Base-by-base conservation (phyloP, 2,329 filamentous ascomycete species). In the Cladosporium sp. region DNA sequence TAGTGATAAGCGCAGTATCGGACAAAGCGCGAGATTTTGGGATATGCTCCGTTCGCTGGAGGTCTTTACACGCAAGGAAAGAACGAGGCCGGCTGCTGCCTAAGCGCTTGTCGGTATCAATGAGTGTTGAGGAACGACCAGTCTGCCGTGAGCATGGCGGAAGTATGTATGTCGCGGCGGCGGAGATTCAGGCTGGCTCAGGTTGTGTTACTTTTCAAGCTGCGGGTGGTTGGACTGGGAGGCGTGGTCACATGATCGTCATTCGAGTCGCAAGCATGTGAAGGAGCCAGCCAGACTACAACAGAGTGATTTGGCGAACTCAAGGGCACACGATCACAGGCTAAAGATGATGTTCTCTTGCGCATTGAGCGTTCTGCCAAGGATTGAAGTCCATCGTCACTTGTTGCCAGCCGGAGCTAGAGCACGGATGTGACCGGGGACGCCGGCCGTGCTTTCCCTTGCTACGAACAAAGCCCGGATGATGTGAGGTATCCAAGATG, bases 181-280 rank as follows among this genome's bases (percentile, higher is more conserved):
- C 52, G 28, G 52, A 32, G 32, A 14, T 54, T 28, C 26, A 26
- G 52, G 51, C 49, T 64, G 52, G 51, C 49, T 64, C 51, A 57
- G 51, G 51, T 57, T 52, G 61, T 64, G 61, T 64, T 52, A 57
- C 61, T 52, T 54, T 52, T 47, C 41, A 47, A 59, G 57, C 57
- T 59, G 57, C 57, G 34, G 57, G 55, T 58, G 34, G 21, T 34
- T 54, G 30, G 58, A 28, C 21, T 2, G 24, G 36, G 41, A 24
- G 61, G 24, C 49, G 61, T 47, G 51, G 41, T 64, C 61, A 64
- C 61, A 64, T 64, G 61, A 57, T 64, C 61, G 24, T 47, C 18
- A 11, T 52, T 30, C 30, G 15, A 24, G 15, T 62, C 44, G 59
- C 59, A 62, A 52, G 59, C 44, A 54, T 38, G 59, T 51, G 47